Conservation (phyloP, 306 rosid species). For the barrel medic (Medicago truncatula) region DNA sequence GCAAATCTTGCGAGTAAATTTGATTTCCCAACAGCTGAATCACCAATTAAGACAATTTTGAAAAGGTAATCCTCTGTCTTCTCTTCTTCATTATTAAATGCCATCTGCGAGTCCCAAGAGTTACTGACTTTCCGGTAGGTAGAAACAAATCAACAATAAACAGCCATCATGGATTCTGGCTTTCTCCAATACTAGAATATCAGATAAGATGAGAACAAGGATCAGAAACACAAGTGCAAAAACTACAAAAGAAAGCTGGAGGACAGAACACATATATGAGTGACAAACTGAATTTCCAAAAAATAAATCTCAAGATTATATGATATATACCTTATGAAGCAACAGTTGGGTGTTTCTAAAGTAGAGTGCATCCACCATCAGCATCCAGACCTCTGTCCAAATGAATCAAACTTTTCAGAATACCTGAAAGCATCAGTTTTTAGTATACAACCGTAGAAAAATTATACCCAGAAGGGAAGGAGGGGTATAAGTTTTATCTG, state of each 20-base stretch:
- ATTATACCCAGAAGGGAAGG: background rate
- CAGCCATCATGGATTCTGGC: slow-evolving; percentile 47
- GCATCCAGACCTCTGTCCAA: slow-evolving; percentile 36
- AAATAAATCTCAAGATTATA: slow-evolving; percentile 44
- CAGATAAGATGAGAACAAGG: slow-evolving; percentile 48
- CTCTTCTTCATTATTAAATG: slow-evolving; percentile 66
- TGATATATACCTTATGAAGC: slow-evolving; percentile 49
- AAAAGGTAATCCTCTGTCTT: slow-evolving; percentile 92
- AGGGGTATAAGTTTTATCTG: background rate
- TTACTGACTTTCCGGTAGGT: slow-evolving; percentile 54
- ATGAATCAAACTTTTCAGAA: slow-evolving; percentile 30
- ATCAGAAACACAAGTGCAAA: slow-evolving; percentile 48
- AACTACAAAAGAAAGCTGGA: slow-evolving; percentile 41
- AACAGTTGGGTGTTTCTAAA: slow-evolving; percentile 29
- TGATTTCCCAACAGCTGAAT: slow-evolving; percentile 92
- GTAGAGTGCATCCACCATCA: slow-evolving; percentile 45
- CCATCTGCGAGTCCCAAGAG: slow-evolving; percentile 62
- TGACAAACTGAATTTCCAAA: slow-evolving; percentile 30
- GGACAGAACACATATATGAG: slow-evolving; percentile 45
- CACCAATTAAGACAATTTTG: slow-evolving; percentile 91
- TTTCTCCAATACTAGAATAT: slow-evolving; percentile 45
- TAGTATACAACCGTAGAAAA: slow-evolving; percentile 32
- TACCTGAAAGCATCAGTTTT: slow-evolving; percentile 41
- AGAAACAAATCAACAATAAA: slow-evolving; percentile 50
- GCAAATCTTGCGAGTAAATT: slow-evolving; percentile 93